phyloP scores from a whole-genome alignment of 768 basidiomycete species.

The Russula vinacea region DNA sequence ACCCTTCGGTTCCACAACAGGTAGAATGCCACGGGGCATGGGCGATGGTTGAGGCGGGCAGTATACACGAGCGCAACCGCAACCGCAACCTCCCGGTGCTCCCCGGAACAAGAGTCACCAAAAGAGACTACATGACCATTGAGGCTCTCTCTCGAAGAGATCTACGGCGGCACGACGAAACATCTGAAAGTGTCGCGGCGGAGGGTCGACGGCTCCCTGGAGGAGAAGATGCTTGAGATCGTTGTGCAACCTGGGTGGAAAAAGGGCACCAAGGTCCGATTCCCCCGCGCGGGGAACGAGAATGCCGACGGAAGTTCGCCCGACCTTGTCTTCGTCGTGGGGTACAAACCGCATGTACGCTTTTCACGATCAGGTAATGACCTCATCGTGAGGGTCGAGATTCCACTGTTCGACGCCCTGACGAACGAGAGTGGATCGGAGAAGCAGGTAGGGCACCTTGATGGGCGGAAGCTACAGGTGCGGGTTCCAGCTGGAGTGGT shows the following conservation, averaged over 20 bases:
- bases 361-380: conserved; percentile 84
- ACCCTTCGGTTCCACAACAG: conserved; percentile 45
- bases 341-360: conserved; percentile 81
- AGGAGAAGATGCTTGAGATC: conserved; percentile 85
- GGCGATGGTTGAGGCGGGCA: conserved; percentile 32
- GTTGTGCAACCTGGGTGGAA: conserved; percentile 89
- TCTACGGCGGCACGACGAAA: conserved; percentile 82
- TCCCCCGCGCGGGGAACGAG: conserved; percentile 85
- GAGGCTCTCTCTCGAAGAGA: conserved; percentile 80
- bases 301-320: conserved; percentile 62
- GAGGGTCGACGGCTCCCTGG: conserved; percentile 65
- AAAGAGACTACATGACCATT: conserved; percentile 77
- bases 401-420: conserved; percentile 84
- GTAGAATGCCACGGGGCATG: conserved; percentile 59
- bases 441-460: conserved; percentile 63
- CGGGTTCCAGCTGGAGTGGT: conserved; percentile 63
- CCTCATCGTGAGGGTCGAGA: conserved; percentile 54
- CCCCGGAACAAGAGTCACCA: conserved; percentile 31
- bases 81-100: conserved; percentile 37
- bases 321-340: conserved; percentile 95
- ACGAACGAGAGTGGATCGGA: conserved; percentile 51
- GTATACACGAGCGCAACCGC: background rate
- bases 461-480: conserved; percentile 74
- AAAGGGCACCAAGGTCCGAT: conserved; percentile 90
- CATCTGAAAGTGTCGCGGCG: conserved; percentile 82